phyloP scores from a whole-genome alignment of 140 eudicot species.

The Erigeron philadelphicus region DNA sequence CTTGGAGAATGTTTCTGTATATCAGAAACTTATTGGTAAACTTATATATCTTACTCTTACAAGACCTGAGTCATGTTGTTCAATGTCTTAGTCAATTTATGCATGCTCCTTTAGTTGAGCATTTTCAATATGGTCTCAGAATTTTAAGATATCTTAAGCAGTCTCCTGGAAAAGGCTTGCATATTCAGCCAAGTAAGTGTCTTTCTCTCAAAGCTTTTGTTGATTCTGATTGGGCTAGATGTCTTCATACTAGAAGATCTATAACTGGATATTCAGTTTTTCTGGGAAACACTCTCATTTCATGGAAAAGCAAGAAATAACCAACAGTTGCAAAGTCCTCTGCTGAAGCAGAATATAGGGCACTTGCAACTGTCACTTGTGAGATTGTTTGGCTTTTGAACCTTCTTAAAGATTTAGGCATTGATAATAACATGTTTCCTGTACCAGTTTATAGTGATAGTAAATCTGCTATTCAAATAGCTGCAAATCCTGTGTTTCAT shows the following conservation, averaged over 20 bases:
- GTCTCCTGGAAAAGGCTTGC: background rate
- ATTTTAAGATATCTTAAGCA: background rate
- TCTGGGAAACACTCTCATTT: background rate
- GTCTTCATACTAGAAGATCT: background rate
- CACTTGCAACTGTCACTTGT: background rate
- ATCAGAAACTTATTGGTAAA: too few relatives aligned
- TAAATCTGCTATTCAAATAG: background rate
- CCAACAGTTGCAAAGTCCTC: too few relatives aligned
- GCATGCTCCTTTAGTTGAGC: too few relatives aligned
- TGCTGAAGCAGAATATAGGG: background rate
- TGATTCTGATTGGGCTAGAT: background rate
- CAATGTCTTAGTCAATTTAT: too few relatives aligned
- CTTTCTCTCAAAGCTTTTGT: background rate
- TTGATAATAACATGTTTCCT: background rate
- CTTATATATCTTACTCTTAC: too few relatives aligned
- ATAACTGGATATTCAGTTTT: background rate
- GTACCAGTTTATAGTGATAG: background rate
- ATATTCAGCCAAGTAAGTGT: background rate
- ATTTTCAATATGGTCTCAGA: too few relatives aligned
- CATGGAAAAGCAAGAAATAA: background rate
- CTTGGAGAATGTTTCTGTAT: too few relatives aligned
- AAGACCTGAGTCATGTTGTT: too few relatives aligned
- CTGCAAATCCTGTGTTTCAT: background rate
- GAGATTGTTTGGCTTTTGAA: background rate
- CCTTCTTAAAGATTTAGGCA: background rate